These are phyloP conservation scores for Moesziomyces parantarcticus DNA, from an alignment of 1,284 basidiomycete genomes.

Conservation along the genomic window DNA sequence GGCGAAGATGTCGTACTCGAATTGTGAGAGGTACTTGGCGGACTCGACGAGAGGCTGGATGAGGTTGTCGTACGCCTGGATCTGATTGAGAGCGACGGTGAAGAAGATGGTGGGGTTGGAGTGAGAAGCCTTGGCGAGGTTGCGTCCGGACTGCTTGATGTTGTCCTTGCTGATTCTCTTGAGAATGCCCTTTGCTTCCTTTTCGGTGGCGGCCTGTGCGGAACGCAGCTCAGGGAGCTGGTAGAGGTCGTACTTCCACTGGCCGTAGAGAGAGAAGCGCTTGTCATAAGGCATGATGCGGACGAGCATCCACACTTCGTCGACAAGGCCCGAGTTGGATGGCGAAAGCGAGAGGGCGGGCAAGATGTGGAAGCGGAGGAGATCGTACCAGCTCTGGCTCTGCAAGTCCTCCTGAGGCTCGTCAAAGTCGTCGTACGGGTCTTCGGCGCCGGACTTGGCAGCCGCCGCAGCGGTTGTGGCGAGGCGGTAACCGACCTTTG, in stretches of 20 bases:
- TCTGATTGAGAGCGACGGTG: constrained; percentile 86
- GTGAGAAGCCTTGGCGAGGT: constrained; percentile 92
- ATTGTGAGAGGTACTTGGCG: constrained; percentile 86
- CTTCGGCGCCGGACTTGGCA: constrained; percentile 2
- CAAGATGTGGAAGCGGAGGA: constrained; percentile 83
- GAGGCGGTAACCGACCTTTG: constrained; percentile 41
- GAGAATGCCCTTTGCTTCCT: constrained; percentile 69
- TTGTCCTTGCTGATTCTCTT: constrained; percentile 72
- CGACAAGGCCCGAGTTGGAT: constrained; percentile 74
- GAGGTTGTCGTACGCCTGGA: constrained; percentile 96
- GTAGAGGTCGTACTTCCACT: constrained; percentile 84
- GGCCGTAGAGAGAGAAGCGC: constrained; percentile 91
- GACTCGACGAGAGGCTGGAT: constrained; percentile 89
- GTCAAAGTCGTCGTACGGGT: constrained; percentile 21
- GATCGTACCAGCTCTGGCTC: constrained; percentile 77
- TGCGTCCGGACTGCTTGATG: constrained; percentile 81
- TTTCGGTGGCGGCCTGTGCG: constrained; percentile 71
- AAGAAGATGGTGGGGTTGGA: constrained; percentile 94
- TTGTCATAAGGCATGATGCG: constrained; percentile 79
- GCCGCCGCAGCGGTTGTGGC: constrained; percentile 23
- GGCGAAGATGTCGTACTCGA: constrained; percentile 92
- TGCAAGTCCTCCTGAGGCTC: constrained; percentile 43
- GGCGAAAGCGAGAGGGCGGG: constrained; percentile 87
- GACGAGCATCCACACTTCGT: constrained; percentile 73
- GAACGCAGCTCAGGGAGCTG: constrained; percentile 69